Base-by-base conservation (phyloP, 164 flowering plant genomes). In the Piper betle region DNA sequence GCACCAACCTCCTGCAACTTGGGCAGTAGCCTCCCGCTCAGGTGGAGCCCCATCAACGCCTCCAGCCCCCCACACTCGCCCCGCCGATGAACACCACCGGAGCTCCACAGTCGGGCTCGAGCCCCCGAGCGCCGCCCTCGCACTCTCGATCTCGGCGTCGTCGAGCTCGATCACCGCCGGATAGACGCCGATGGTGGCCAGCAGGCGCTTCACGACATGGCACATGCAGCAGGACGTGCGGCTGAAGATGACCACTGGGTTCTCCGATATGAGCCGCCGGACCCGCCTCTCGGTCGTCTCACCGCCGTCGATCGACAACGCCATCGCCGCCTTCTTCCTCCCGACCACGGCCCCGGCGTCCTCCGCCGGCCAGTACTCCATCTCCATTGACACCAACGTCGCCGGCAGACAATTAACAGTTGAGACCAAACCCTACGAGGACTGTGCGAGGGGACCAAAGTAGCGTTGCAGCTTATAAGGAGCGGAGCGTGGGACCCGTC, bases 131-230 rank as follows among this genome's bases (percentile, higher is more conserved):
- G 37, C 39, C 16, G 2, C 42, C 54, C 55, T 6, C 11, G 56
- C 13, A 37, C 52, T 37, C 56, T 4, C 38, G 33, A 19, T 78
- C 85, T 89, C 98, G 20, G 67, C 68, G 40, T 89, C 93, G 13
- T 85, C 98, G 53, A 89, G 64, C 58, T 89, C 88, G 72, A 92
- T 86, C 55, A 92, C 96, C 55, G 93, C 81, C 37, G 98, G 98
- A 77, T 84, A 81, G 37, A 84, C 98, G 1, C 96, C 93, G 42
- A 89, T 37, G n/a, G 82, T 72, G 57, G 77, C 72, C 16, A 92
- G 78, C 18, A 92, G 82, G 39, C 71, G 68, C 76, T 75, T 84
- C 96, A 92, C 84, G 72, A 86, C 95, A 74, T 85, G 95, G 75
- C 96, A 89, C 96, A 92, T 87, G 89, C 84, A 92, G 71, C 98